phyloP scores from a whole-genome alignment of 1,284 basidiomycete genomes.

The Trichosporon inkin region DNA sequence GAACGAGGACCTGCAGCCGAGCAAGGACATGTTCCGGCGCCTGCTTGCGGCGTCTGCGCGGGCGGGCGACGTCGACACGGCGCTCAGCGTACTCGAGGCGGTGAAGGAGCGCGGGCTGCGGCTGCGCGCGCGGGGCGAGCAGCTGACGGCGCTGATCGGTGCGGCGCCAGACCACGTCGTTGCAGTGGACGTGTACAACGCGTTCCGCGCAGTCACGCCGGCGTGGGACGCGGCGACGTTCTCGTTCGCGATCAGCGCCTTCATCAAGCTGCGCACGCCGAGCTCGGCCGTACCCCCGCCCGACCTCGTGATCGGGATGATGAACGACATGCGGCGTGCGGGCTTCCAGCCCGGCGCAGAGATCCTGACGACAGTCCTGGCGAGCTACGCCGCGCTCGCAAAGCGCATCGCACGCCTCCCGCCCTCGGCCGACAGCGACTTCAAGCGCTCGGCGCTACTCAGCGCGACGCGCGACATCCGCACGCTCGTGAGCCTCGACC shows the following conservation, averaged over 20 bases:
- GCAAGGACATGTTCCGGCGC: slow-evolving; percentile 58
- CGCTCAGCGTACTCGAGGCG: neutral
- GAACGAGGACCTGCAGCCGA: slow-evolving; percentile 6
- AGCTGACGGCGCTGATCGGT: slow-evolving; percentile 53
- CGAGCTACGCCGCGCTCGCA: slow-evolving; percentile 44
- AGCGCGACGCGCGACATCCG: slow-evolving; percentile 64
- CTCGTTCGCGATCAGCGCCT: slow-evolving; percentile 54
- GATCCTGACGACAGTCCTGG: slow-evolving; percentile 70
- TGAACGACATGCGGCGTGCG: slow-evolving; percentile 73
- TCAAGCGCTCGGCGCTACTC: slow-evolving; percentile 26
- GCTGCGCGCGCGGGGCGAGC: neutral
- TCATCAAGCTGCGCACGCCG: slow-evolving; percentile 58
- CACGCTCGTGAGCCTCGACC: slow-evolving; percentile 71
- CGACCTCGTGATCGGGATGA: slow-evolving; percentile 68
- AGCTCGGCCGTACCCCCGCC: slow-evolving; percentile 55
- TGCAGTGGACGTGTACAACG: slow-evolving; percentile 4
- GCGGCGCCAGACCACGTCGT: slow-evolving; percentile 60
- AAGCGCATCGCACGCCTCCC: neutral
- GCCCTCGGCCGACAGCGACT: slow-evolving; percentile 1
- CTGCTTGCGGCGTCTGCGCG: slow-evolving; percentile 36
- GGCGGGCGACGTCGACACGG: neutral
- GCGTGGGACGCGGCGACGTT: neutral
- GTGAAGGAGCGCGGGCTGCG: neutral
- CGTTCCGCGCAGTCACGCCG: neutral
- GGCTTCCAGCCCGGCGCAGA: slow-evolving; percentile 59